Evolutionary conservation across 1,284 basidiomycete genomes (phyloP).

Genomic region (Moniliella sp.): DNA sequence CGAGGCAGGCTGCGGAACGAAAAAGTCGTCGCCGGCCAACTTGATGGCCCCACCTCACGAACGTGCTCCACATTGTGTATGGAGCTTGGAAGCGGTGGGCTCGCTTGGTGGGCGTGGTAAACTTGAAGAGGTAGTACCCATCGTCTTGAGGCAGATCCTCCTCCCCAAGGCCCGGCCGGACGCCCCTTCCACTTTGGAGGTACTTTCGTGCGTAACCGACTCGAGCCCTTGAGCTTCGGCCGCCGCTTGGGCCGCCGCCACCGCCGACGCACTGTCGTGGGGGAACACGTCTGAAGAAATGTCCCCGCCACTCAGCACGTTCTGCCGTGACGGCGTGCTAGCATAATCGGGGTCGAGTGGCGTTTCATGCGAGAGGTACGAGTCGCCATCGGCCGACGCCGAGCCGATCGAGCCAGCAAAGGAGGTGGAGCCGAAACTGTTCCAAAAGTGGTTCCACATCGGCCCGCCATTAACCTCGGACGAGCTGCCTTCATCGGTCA

Average conservation of each 20-base stretch:
- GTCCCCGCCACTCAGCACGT: conserved; percentile 47
- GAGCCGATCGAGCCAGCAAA: conserved; percentile 27
- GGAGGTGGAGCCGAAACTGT: conserved; percentile 52
- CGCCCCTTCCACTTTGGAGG: too few relatives aligned
- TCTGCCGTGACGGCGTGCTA: conserved; percentile 10
- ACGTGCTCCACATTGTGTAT: conserved; percentile 71
- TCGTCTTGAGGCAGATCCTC: too few relatives aligned
- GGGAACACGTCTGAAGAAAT: conserved; percentile 61
- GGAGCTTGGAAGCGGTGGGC: conserved; percentile 95
- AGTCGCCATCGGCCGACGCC: conserved; percentile 48
- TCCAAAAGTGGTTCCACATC: conserved; percentile 99
- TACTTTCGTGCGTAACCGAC: too few relatives aligned
- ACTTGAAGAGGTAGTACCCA: conserved; percentile 97
- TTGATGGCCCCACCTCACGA: conserved; percentile 74
- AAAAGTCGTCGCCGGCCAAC: conserved; percentile 70
- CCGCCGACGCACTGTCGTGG: conserved; percentile 41
- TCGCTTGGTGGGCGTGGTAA: conserved; percentile 77
- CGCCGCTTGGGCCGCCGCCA: conserved; percentile 11
- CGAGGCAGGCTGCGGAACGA: too few relatives aligned
- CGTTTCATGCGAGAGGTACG: conserved; percentile 42
- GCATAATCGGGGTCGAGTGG: too few relatives aligned
- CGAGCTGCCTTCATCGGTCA: conserved; percentile 45
- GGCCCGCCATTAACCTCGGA: conserved; percentile 47
- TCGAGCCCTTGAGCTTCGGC: too few relatives aligned
- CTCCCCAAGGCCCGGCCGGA: too few relatives aligned